Percentiles rank a stretch among this genome's conserved stretches.
phyloP scores from a whole-genome alignment of 805 yeast species.

The Metschnikowia rubicola region DNA sequence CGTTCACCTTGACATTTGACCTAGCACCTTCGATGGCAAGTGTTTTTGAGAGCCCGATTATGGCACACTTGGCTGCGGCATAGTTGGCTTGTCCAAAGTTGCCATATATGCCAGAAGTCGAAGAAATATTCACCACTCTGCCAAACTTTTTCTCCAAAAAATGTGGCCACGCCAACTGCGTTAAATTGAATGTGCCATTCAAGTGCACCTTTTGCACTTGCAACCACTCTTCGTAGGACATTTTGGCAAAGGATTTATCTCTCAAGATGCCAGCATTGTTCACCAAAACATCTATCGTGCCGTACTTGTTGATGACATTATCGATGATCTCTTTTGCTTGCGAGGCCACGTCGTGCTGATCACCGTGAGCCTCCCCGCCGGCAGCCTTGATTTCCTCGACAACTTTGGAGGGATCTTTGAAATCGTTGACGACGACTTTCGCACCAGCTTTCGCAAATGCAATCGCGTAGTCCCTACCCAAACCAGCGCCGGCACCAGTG shows the following conservation, averaged over 20 bases:
- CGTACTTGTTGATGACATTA: slow-evolving; percentile 72
- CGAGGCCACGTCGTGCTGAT: slow-evolving; percentile 74
- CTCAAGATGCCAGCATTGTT: slow-evolving; percentile 95
- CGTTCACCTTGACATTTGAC: slow-evolving; percentile 68
- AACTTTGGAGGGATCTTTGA: slow-evolving; percentile 66
- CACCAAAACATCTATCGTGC: slow-evolving; percentile 78
- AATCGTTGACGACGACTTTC: slow-evolving; percentile 90
- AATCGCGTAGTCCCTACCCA: slow-evolving; percentile 87
- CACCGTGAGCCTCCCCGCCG: slow-evolving; percentile 82
- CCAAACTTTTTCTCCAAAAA: slow-evolving; percentile 78
- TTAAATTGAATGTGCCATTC: slow-evolving; percentile 73
- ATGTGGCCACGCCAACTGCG: slow-evolving; percentile 91
- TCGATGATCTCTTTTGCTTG: slow-evolving; percentile 73
- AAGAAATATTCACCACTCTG: slow-evolving; percentile 80
- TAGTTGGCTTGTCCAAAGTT: slow-evolving; percentile 97
- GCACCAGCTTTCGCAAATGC: slow-evolving; percentile 90
- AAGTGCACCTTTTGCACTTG: slow-evolving; percentile 79
- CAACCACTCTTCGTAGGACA: slow-evolving; percentile 83
- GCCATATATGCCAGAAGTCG: slow-evolving; percentile 96
- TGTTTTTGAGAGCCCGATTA: slow-evolving; percentile 80
- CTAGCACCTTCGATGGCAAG: slow-evolving; percentile 89
- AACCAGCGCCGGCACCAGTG: slow-evolving; percentile 94
- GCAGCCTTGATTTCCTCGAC: slow-evolving; percentile 69
- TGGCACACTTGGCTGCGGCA: slow-evolving; percentile 88
- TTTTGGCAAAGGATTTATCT: slow-evolving; percentile 81